These are phyloP conservation scores for Collybiopsis confluens DNA, from an alignment of 768 basidiomycete species.

Conservation along the genomic window DNA sequence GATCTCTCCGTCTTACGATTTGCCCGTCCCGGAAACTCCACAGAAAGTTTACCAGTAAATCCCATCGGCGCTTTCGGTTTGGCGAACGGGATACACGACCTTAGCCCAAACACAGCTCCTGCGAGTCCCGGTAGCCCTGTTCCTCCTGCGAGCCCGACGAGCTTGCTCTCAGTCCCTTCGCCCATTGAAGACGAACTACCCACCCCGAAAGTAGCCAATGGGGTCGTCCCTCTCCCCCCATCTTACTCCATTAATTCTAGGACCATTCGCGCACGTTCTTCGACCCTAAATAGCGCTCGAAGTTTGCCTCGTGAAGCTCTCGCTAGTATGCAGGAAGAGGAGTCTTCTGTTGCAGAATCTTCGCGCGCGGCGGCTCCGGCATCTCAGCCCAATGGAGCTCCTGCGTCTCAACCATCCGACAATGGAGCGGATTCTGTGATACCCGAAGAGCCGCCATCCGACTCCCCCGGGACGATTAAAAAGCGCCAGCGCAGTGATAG, in stretches of 20 bases:
- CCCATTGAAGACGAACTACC: constrained; percentile 22
- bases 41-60: constrained; percentile 55
- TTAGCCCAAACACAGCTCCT: neutral
- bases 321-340: neutral
- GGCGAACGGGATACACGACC: neutral
- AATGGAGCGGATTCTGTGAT: neutral
- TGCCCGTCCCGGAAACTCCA: constrained; percentile 72
- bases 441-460: constrained; percentile 19
- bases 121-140: neutral
- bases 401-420: neutral
- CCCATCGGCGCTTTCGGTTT: neutral
- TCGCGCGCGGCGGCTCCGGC: no score
- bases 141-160: constrained; percentile 13
- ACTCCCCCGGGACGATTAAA: constrained; percentile 18
- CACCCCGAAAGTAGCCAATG: constrained; percentile 27
- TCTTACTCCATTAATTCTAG: neutral
- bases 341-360: neutral
- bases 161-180: neutral
- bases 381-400: neutral
- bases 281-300: neutral
- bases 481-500: constrained; percentile 40
- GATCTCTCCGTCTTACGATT: constrained; percentile 75
- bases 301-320: neutral
- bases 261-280: constrained; percentile 3
- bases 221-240: constrained; percentile 4